Base-by-base conservation (phyloP, 164 flowering plant species). In the Chloranthus sessilifolius region DNA sequence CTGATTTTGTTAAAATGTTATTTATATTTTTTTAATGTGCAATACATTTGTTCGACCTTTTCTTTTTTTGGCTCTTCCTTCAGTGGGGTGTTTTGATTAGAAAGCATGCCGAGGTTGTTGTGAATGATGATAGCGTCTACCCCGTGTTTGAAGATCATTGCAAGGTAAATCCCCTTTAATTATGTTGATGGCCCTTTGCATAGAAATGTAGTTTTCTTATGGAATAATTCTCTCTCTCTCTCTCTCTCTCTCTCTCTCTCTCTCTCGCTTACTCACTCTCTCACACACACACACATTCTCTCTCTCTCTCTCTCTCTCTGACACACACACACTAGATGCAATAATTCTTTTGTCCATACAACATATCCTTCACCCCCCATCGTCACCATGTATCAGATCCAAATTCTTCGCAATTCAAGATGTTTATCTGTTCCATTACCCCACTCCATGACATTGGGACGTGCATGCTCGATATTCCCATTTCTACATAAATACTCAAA, bases 51-150 rank as follows among this genome's bases (percentile, higher is more conserved):
- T 48, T 47, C 53, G 15, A 31, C 17, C 35, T 9, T 4, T 10
- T 27, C 20, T 5, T 59, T 25, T 60, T 36, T 30, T 59, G 27
- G 23, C 43, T 22, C 31, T 9, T 50, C 28, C 67, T 55, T 21
- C 66, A 92, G 99, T 92, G 99, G 99, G 89, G 56, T 56, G 85
- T 86, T 53, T 66, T 88, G 65, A 83, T 67, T 53, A 80, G 95
- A 68, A 86, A 92, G 63, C 99, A 92, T 66, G 95, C 99, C 8
- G 70, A 74, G 53, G 78, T 79, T 59, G 73, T 86, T 8, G 85
- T 86, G 59, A 62, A 77, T 27, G 99, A 92, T 63, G 66, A 74
- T 15, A 68, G 62, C 3, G 87, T 88, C 21, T 82, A 71, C 59
- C 84, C 89, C 41, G 72, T 77, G 70, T 92, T 92, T 72, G 83